Conservation (phyloP, 257 asterid species). For the Fraxinus americana region DNA sequence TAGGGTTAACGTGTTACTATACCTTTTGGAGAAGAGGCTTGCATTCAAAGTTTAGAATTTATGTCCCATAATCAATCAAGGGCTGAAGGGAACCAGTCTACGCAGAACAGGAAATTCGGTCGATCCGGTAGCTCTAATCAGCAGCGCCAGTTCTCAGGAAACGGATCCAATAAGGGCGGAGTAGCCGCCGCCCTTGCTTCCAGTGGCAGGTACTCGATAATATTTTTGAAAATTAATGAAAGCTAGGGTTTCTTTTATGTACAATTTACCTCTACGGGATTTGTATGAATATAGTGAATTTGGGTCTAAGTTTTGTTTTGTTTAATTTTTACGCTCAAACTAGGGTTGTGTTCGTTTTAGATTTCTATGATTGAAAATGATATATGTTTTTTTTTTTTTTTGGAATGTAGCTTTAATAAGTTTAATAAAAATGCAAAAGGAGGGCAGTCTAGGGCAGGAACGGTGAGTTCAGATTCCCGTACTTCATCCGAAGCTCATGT, state of each 20-base stretch:
- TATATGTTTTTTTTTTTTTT: not conserved
- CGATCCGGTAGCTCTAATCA: conserved; percentile 58
- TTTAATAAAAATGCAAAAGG: conserved; percentile 60
- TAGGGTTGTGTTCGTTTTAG: conserved; percentile 16
- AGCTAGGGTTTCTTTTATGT: conserved; percentile 29
- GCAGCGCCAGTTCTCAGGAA: conserved; percentile 43
- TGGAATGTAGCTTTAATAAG: conserved; percentile 51
- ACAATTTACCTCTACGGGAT: not conserved
- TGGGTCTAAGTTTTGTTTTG: conserved; percentile 1
- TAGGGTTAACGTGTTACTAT: conserved; percentile 19
- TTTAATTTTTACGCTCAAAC: not conserved
- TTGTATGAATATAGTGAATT: conserved; percentile 7
- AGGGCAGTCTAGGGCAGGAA: conserved; percentile 49
- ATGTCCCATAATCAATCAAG: conserved; percentile 69
- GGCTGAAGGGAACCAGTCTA: conserved; percentile 54
- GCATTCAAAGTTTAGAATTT: conserved; percentile 38
- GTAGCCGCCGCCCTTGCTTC: conserved; percentile 49
- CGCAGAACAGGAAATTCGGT: conserved; percentile 48
- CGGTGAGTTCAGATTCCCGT: conserved; percentile 43
- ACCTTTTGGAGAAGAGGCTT: conserved; percentile 29
- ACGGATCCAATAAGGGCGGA: conserved; percentile 49
- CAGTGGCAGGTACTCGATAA: conserved; percentile 40
- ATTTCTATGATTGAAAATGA: not conserved
- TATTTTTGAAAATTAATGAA: not conserved
- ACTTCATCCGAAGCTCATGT: conserved; percentile 34